A percentile compares a stretch with the other conserved stretches of the same genome.
phyloP scores from a whole-genome alignment of 306 rosid species.

The Rosa rugosa region DNA sequence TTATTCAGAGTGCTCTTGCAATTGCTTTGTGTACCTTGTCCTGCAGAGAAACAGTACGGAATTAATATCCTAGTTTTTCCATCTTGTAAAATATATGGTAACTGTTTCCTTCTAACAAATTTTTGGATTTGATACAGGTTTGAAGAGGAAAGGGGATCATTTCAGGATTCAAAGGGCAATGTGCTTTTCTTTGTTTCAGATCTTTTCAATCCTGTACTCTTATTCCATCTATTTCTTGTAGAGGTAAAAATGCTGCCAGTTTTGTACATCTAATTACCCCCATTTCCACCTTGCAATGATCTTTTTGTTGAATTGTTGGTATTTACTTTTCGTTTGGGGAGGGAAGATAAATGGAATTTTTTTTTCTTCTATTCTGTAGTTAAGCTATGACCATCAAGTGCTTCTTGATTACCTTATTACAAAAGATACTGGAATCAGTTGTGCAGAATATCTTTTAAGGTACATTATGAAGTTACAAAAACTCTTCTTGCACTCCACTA shows the following conservation, averaged over 20 bases:
- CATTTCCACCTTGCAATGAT: conserved; percentile 6
- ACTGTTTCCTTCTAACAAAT: conserved; percentile 19
- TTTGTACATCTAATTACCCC: conserved; percentile 6
- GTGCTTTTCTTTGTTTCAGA: conserved; percentile 47
- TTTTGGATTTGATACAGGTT: conserved; percentile 41
- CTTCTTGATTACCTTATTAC: conserved; percentile 93
- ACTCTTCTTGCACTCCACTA: background rate
- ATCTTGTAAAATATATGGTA: background rate
- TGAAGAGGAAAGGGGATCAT: conserved; percentile 36
- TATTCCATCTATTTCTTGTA: conserved; percentile 80
- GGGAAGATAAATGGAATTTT: background rate
- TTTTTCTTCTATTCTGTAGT: conserved; percentile 49
- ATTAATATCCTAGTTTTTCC: conserved; percentile 17
- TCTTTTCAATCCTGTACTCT: conserved; percentile 63
- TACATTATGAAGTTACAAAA: conserved; percentile 17
- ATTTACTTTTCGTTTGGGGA: background rate
- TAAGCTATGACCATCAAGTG: conserved; percentile 90
- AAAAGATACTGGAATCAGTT: conserved; percentile 77
- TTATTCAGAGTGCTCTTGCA: conserved; percentile 79
- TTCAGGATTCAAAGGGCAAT: conserved; percentile 44
- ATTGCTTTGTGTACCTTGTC: conserved; percentile 51
- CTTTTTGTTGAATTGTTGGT: background rate
- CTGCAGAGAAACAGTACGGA: conserved; percentile 54
- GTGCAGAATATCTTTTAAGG: conserved; percentile 87
- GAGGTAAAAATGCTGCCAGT: conserved; percentile 45